Percentiles rank a stretch among this genome's conserved stretches.
Evolutionary conservation across 2,329 filamentous ascomycete genomes (phyloP).

Genomic region (Scleromitrula shiraiana): DNA sequence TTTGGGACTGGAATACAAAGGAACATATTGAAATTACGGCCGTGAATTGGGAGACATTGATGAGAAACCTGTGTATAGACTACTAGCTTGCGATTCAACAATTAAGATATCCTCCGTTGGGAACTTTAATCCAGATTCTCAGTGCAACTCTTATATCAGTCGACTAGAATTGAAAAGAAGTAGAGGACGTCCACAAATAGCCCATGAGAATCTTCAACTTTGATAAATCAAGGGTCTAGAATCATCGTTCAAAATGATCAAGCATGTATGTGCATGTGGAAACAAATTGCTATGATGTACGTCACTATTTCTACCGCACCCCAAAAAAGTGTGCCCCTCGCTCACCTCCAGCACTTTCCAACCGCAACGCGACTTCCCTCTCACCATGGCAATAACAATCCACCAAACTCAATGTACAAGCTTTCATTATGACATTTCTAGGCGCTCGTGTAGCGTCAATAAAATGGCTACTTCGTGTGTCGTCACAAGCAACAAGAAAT

Average conservation of each 20-base stretch:
- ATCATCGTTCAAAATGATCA: too few relatives aligned
- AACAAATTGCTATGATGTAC: conserved; percentile 19
- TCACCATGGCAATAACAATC: conserved; percentile 11
- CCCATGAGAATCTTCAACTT: background rate
- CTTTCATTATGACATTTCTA: conserved; percentile 21
- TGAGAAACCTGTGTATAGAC: conserved; percentile 22
- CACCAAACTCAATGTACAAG: conserved; percentile 22
- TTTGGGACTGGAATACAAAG: background rate
- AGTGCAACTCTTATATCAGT: too few relatives aligned
- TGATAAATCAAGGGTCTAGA: background rate
- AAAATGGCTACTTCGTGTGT: conserved; percentile 21
- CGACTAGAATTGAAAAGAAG: background rate
- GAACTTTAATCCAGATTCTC: background rate
- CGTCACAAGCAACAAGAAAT: conserved; percentile 10
- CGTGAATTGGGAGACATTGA: background rate
- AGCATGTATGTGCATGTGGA: too few relatives aligned
- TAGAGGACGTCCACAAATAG: background rate
- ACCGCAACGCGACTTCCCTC: conserved; percentile 12
- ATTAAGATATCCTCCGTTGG: conserved; percentile 11
- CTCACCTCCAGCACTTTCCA: conserved; percentile 13
- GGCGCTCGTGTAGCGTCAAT: conserved; percentile 22
- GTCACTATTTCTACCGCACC: conserved; percentile 20
- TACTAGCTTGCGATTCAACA: conserved; percentile 19
- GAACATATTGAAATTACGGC: background rate
- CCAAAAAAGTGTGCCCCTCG: conserved; percentile 7